Percentiles rank a stretch among this genome's conserved stretches.
Conservation (phyloP, 768 basidiomycete species). For the Cystofilobasidium macerans region DNA sequence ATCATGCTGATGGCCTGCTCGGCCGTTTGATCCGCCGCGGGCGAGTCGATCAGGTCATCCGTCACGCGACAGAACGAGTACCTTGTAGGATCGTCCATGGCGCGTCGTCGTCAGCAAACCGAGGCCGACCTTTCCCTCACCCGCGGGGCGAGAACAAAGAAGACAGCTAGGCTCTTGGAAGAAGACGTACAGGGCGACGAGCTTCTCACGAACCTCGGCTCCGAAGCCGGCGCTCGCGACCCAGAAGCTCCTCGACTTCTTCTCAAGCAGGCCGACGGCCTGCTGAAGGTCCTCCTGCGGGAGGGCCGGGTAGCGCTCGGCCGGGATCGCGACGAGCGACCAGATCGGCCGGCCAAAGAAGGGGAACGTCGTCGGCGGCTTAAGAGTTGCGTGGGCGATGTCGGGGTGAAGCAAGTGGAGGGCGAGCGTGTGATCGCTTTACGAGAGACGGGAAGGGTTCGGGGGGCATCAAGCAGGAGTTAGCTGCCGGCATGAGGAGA, state of each 20-base stretch:
- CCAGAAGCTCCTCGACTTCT: constrained; percentile 30
- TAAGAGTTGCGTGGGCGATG: background rate
- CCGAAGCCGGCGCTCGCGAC: constrained; percentile 29
- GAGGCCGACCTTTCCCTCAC: background rate
- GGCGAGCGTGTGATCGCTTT: constrained; percentile 25
- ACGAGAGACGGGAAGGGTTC: constrained; percentile 13
- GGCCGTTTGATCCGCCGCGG: background rate
- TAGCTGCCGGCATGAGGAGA: background rate
- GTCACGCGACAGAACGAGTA: constrained; percentile 32
- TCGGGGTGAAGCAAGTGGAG: constrained; percentile 20
- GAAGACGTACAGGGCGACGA: constrained; percentile 24
- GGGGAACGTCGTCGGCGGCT: constrained; percentile 1
- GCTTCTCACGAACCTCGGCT: constrained; percentile 25
- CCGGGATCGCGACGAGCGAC: constrained; percentile 20
- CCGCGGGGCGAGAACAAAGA: background rate
- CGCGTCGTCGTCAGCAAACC: background rate
- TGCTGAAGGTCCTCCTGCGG: constrained; percentile 24
- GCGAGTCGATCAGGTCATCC: constrained; percentile 29
- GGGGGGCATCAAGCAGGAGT: background rate
- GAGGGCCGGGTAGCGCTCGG: constrained; percentile 11
- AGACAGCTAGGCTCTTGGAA: too few relatives aligned
- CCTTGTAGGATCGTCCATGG: background rate
- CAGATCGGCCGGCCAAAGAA: constrained; percentile 3
- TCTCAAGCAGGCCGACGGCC: constrained; percentile 28
- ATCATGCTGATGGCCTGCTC: constrained; percentile 2